Conservation (phyloP, 1,284 basidiomycete genomes). For the Coniophora puteana region DNA sequence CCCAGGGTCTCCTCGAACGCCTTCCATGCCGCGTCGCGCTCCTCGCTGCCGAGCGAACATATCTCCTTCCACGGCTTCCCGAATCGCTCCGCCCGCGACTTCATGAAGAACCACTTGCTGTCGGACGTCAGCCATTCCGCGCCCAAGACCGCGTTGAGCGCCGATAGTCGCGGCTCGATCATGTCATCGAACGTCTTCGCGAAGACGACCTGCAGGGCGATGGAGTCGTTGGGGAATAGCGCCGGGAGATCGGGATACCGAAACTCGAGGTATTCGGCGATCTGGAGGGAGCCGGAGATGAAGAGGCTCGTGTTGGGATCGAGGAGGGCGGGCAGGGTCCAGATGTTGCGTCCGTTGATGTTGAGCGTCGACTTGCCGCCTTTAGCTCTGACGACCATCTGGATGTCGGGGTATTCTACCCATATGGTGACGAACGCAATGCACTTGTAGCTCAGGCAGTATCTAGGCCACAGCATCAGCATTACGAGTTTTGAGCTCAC, state of each 20-base stretch:
- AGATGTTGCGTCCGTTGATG: background rate
- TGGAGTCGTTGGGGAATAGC: too few species aligned
- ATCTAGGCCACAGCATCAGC: slow-evolving; percentile 2
- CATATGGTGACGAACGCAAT: slow-evolving; percentile 10
- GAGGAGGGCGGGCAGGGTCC: slow-evolving; percentile 6
- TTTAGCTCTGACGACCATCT: slow-evolving; percentile 15
- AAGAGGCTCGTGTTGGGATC: slow-evolving; percentile 9
- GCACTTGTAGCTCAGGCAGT: slow-evolving; percentile 10
- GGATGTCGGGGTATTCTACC: slow-evolving; percentile 15
- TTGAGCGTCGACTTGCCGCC: slow-evolving; percentile 15
- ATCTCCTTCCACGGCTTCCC: slow-evolving; percentile 2
- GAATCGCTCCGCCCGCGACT: background rate
- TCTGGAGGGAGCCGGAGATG: slow-evolving; percentile 6
- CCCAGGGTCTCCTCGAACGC: too few species aligned
- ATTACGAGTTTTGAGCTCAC: background rate
- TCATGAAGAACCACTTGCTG: slow-evolving; percentile 8
- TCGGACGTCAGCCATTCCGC: too few species aligned
- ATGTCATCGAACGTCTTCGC: too few species aligned
- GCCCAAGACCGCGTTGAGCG: too few species aligned
- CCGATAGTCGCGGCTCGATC: too few species aligned
- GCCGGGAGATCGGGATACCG: slow-evolving; percentile 4
- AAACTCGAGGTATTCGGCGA: slow-evolving; percentile 8
- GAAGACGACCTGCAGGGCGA: too few species aligned
- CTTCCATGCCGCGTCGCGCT: slow-evolving; percentile 1
- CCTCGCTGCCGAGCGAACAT: too few species aligned